Evolutionary conservation across 768 basidiomycete genomes (phyloP), one percentile per base, ranked within the genome.

Genomic region (Leccinum longicurvipes): DNA sequence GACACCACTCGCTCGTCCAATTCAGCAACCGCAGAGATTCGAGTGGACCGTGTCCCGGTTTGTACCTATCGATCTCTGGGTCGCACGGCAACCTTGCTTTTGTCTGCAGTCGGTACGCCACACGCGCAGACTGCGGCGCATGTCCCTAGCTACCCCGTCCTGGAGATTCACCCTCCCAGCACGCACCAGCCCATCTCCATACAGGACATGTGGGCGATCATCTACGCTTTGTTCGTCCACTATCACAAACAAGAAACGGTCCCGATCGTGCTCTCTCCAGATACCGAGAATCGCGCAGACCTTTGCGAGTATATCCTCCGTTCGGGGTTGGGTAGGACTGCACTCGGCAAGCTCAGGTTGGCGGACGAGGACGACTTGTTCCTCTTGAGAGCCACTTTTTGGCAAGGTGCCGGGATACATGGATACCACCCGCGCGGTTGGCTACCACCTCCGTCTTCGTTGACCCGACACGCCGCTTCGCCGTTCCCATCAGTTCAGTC

Each of bases 361-460:
- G 53, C 49, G 19, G 47, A 58, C 6, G 51, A 62, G 12, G 60
- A 66, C 11, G 65, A 71, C 15, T 55, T 77, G 45, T 77, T 77
- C 64, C 70, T 81, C 51, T 70, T 69, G 10, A 69, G 78, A 25
- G 66, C 73, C 0, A 63, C 76, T 0, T 81, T 81, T 64, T 81
- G 80, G 80, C 79, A 80, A 56, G 79, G 74, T 5, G 79, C 78
- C 1, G 80, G 79, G 12, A 75, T 73, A 6, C 66, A 51, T 2
- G 65, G 65, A 7, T 65, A 61, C 14, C 74, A 76, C 51, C 10
- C 54, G 1, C 60, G 61, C 23, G 67, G 70, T 21, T 75, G 73
- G 73, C 47, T 74, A 9, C 70, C 19, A 64, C 55, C 72, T 63
- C 56, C 32, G 61, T 56, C 77, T 64, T 68, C 64, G 65, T 19